These are phyloP conservation scores for Coemansia reversa DNA, from an alignment of 192 early-diverging fungal genomes.

Conservation along the genomic window DNA sequence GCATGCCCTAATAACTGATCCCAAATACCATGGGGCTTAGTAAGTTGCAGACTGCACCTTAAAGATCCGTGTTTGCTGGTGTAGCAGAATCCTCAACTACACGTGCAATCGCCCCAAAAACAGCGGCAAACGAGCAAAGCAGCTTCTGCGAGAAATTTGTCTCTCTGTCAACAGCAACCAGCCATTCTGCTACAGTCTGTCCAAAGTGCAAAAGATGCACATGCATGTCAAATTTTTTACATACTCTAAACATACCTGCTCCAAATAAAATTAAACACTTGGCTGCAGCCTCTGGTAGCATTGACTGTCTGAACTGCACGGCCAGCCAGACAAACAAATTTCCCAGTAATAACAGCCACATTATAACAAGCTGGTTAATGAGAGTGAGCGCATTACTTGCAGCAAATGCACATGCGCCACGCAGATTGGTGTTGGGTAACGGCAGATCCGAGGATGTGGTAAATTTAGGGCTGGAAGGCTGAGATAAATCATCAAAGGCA, in stretches of 20 bases:
- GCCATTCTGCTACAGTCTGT: conserved; percentile 7
- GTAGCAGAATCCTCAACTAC: conserved; percentile 15
- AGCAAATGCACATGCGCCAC: conserved; percentile 2
- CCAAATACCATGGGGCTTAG: conserved; percentile 15
- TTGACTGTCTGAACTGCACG: conserved; percentile 32
- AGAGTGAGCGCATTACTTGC: conserved; percentile 11
- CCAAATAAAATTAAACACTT: conserved; percentile 1
- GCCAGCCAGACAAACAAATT: conserved; percentile 30
- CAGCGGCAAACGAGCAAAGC: conserved; percentile 25
- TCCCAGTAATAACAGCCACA: conserved; percentile 40
- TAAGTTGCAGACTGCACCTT: background rate
- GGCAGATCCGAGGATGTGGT: background rate
- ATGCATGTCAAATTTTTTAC: conserved; percentile 10
- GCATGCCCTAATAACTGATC: conserved; percentile 28
- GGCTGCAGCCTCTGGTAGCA: conserved; percentile 24
- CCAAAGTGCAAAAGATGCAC: conserved; percentile 7
- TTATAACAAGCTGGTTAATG: conserved; percentile 15
- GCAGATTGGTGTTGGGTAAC: conserved; percentile 4
- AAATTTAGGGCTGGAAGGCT: background rate
- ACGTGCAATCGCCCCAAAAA: conserved; percentile 28
- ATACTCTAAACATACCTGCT: conserved; percentile 2
- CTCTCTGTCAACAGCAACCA: conserved; percentile 25
- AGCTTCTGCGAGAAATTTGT: conserved; percentile 25
- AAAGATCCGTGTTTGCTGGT: background rate
- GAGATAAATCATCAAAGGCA: background rate